Evolutionary conservation across 805 yeast genomes (phyloP), one percentile per base, ranked within the genome.

Genomic region (Starmera quercuum): DNA sequence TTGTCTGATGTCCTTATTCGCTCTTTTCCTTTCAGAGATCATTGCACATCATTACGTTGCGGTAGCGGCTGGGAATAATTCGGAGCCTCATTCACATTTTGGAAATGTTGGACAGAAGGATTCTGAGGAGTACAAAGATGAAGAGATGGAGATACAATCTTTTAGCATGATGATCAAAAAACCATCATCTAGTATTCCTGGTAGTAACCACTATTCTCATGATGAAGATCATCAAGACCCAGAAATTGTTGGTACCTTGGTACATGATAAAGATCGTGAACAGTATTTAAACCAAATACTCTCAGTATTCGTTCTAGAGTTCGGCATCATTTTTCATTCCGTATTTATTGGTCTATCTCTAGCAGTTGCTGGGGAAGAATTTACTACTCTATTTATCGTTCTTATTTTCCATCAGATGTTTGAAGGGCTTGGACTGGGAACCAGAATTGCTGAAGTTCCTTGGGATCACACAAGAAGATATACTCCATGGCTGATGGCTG

Each of bases 371-470:
- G 92, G 88, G 31, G 80, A 74, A 3, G 90, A 81, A 52, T 84
- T 83, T 51, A 71, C 64, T 38, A 71, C 83, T 6, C 61, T 84
- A 32, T 83, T 80, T 55, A 69, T 80, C 41, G 95, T 71, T n/a
- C 42, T 71, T 29, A 72, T 78, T 5, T 76, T 75, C 66, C 87
- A 85, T 54, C 95, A 84, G 58, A 66, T 78, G 64, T 84, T 84
- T 51, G 95, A 84, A 60, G 95, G 95, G 32, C 65, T 85, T 31
- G 95, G 95, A 38, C 63, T 85, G 43, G 95, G 95, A 17, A 71
- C 90, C 7, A 73, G 95, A 56, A 65, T 82, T 24, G 81, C 86
- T 2, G 67, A 66, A 20, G 64, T 74, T 1, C 47, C 59, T 20
- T 52, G 56, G 56, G 53, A 57, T 23, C 32, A 46, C 7, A 24